Conservation (phyloP, 1,139 yeast genomes). For the Pichia inconspicua region DNA sequence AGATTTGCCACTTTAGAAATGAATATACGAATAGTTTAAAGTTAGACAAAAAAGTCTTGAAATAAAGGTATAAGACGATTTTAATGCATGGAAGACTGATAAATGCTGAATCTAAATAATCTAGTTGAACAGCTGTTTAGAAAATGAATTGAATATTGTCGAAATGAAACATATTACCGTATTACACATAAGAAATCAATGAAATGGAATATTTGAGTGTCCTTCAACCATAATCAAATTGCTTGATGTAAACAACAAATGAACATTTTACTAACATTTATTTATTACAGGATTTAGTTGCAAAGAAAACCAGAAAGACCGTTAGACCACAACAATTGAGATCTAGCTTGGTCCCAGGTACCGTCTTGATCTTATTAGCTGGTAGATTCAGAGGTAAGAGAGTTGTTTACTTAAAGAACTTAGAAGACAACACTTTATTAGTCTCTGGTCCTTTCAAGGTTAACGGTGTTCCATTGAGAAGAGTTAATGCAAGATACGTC, state of each 20-base stretch:
- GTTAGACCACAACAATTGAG: constrained; percentile 94
- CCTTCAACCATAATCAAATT: neutral
- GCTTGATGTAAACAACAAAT: neutral
- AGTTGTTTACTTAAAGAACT: constrained; percentile 95
- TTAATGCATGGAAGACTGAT: too few species aligned
- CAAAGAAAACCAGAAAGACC: constrained; percentile 84
- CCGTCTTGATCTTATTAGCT: constrained; percentile 95
- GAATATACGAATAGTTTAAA: too few species aligned
- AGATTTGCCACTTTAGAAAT: too few species aligned
- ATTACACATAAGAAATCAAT: too few species aligned
- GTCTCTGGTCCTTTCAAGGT: constrained; percentile 99
- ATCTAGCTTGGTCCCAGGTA: constrained; percentile 96
- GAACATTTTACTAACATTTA: constrained; percentile 1
- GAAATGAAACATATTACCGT: too few species aligned
- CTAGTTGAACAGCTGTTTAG: too few species aligned
- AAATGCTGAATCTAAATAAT: too few species aligned
- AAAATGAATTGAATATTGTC: too few species aligned
- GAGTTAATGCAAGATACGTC: constrained; percentile 98
- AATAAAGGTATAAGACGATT: too few species aligned
- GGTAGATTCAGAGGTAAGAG: constrained; percentile 99
- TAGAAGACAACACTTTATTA: constrained; percentile 97
- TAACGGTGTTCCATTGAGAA: constrained; percentile 99
- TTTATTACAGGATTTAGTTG: constrained; percentile 32
- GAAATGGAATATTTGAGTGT: too few species aligned
- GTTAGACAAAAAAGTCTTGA: too few species aligned